These are phyloP conservation scores for Prototheca wickerhamii DNA, from an alignment of 163 green algal genomes.

Conservation along the genomic window DNA sequence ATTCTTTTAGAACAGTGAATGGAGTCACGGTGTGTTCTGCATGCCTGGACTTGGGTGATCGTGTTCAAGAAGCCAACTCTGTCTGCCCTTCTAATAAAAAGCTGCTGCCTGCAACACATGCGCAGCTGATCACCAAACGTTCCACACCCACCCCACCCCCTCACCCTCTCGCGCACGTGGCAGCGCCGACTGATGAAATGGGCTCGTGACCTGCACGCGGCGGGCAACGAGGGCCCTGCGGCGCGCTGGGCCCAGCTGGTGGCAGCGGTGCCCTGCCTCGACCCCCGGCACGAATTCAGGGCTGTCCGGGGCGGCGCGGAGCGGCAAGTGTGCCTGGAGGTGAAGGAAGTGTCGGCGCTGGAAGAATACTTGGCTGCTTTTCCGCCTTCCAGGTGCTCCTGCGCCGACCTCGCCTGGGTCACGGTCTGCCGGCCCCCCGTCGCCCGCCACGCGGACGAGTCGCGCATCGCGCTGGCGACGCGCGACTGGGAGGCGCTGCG, in stretches of 20 bases:
- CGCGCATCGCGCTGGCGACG: constrained; percentile 16
- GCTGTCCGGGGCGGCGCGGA: constrained; percentile 17
- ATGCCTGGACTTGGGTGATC: neutral
- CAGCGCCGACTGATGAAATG: constrained; percentile 1
- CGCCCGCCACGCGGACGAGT: neutral
- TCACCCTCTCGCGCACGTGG: neutral
- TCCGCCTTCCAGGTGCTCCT: constrained; percentile 17
- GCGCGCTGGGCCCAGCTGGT: constrained; percentile 21
- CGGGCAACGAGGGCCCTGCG: neutral
- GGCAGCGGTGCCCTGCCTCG: constrained; percentile 26
- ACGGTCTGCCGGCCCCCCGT: neutral
- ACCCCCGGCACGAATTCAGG: constrained; percentile 20
- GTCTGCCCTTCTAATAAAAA: too few relatives aligned
- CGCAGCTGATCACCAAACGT: neutral
- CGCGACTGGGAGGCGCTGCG: constrained; percentile 17
- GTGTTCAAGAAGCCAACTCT: neutral
- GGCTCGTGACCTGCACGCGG: constrained; percentile 16
- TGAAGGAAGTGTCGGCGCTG: neutral
- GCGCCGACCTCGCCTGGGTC: constrained; percentile 32
- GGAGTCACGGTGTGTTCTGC: neutral
- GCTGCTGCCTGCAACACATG: too few relatives aligned
- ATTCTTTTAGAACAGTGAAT: neutral
- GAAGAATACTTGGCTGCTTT: neutral
- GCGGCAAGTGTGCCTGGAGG: constrained; percentile 15
- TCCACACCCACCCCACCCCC: too few relatives aligned